A percentile compares a stretch with the other conserved stretches of the same genome.
These are phyloP conservation scores for Boletus sp. DNA, from an alignment of 768 basidiomycete species.

Conservation along the genomic window DNA sequence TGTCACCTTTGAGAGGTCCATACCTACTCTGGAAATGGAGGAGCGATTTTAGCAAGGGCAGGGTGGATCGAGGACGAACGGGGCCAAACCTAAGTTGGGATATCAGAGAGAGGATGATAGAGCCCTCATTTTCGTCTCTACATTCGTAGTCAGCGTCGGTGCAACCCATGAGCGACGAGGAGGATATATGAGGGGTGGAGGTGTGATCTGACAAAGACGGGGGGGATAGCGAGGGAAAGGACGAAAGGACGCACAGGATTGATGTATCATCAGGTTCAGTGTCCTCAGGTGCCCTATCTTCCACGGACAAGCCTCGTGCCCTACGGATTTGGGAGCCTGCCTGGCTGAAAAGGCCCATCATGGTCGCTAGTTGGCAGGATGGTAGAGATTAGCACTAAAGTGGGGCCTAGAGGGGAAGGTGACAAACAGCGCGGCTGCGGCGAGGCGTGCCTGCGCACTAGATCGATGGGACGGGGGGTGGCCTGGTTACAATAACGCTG, in stretches of 20 bases:
- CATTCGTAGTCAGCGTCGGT: conserved; percentile 34
- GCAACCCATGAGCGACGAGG: conserved; percentile 27
- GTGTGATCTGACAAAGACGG: conserved; percentile 25
- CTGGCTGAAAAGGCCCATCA: conserved; percentile 81
- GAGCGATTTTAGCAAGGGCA: conserved; percentile 9
- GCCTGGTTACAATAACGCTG: no score
- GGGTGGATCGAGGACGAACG: background rate
- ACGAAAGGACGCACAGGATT: conserved; percentile 64
- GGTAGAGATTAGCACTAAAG: no score
- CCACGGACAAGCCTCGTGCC: conserved; percentile 65
- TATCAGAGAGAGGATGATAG: conserved; percentile 82
- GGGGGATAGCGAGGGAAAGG: conserved; percentile 24
- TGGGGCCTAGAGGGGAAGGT: no score
- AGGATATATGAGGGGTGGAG: conserved; percentile 2
- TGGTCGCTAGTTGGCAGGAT: conserved; percentile 32
- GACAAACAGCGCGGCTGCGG: conserved; percentile 21
- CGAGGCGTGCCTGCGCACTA: conserved; percentile 16
- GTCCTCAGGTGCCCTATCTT: conserved; percentile 74
- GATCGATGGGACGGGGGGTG: no score
- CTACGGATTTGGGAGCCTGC: conserved; percentile 62
- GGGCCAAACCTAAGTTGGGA: conserved; percentile 75
- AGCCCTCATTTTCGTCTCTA: conserved; percentile 93
- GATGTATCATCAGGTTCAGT: conserved; percentile 88
- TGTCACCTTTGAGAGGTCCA: conserved; percentile 95
- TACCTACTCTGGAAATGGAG: conserved; percentile 67